Evolutionary conservation across 129 eudicot genomes (phyloP), one percentile per base, ranked within the genome.

Genomic region (Calendula officinalis): DNA sequence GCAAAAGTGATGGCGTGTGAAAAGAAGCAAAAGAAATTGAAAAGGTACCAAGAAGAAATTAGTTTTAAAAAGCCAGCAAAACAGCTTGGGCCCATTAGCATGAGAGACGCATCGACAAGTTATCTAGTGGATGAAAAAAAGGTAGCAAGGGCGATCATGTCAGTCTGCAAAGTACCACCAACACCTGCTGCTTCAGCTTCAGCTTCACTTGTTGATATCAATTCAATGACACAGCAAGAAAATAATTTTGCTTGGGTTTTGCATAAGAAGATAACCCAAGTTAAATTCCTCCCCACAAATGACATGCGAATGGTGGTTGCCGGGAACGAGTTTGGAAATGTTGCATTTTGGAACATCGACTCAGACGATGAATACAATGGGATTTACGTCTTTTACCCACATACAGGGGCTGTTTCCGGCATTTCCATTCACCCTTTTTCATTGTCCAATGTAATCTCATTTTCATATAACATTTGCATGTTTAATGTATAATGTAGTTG

Each of bases 341-440:
- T 90, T 11, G 84, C 84, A 9, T 81, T 90, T 70, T 90, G 97
- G 97, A 73, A 89, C 63, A 77, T 76, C 34, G 83, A 78, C 69
- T 71, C 71, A 13, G 5, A 63, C 4, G 85, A 75, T n/a, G n/a
- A n/a, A n/a, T n/a, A n/a, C n/a, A n/a, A n/a, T 78, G 83, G 81
- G 51, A 80, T 85, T 40, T 74, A 82, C 63, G 15, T 83, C 37
- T 85, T 76, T 70, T 66, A 47, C 6, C 88, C 91, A 36, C 94
- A 89, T 75, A 15, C 86, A 5, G 83, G 39, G 22, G 82, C 80
- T 3, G 67, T 89, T 56, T 81, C 91, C 6, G 97, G 88, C 27
- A 73, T 89, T 60, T 70, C 63, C 0, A 57, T 86, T 35, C 77
- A 78, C 4, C 88, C 91, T 0, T 71, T 65, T 77, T 80, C 88